A percentile compares a stretch with the other conserved stretches of the same genome.
phyloP scores from a whole-genome alignment of 768 basidiomycete genomes.

The Saitozyma podzolica region DNA sequence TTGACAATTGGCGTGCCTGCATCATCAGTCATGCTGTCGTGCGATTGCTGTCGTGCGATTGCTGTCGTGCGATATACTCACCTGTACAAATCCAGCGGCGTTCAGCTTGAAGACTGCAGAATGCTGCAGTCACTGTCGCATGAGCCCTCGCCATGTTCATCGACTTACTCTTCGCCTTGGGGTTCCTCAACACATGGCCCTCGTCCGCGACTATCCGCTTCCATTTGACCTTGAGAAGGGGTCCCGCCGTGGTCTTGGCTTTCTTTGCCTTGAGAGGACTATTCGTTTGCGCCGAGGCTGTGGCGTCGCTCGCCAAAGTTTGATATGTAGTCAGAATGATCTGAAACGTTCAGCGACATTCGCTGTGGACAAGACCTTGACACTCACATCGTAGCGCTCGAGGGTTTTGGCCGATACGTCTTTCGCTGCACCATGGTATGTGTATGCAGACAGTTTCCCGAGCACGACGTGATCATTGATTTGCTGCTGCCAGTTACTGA shows the following conservation, averaged over 20 bases:
- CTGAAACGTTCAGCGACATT: slow-evolving; percentile 14
- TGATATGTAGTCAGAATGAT: slow-evolving; percentile 44
- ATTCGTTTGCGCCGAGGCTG: background rate
- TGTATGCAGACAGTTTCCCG: slow-evolving; percentile 31
- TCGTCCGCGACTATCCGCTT: slow-evolving; percentile 87
- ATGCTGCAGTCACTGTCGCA: slow-evolving; percentile 29
- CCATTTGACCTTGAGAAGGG: slow-evolving; percentile 73
- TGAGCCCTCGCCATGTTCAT: background rate
- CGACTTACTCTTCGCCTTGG: slow-evolving; percentile 76
- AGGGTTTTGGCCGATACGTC: slow-evolving; percentile 25
- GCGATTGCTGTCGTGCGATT: slow-evolving; percentile 27
- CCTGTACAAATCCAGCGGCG: slow-evolving; percentile 52
- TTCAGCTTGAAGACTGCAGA: slow-evolving; percentile 32
- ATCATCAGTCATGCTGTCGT: slow-evolving; percentile 52
- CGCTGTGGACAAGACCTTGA: background rate
- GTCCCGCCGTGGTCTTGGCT: slow-evolving; percentile 53
- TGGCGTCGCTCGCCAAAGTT: slow-evolving; percentile 22
- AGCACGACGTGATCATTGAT: slow-evolving; percentile 34
- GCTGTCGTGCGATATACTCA: slow-evolving; percentile 30
- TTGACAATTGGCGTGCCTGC: slow-evolving; percentile 87
- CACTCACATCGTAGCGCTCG: slow-evolving; percentile 35
- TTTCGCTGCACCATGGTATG: slow-evolving; percentile 35
- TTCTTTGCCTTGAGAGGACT: slow-evolving; percentile 55
- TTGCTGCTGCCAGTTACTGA: slow-evolving; percentile 50
- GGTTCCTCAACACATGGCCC: slow-evolving; percentile 82